phyloP scores from a whole-genome alignment of 495 filamentous ascomycete species.

The Penicillium alfredii region DNA sequence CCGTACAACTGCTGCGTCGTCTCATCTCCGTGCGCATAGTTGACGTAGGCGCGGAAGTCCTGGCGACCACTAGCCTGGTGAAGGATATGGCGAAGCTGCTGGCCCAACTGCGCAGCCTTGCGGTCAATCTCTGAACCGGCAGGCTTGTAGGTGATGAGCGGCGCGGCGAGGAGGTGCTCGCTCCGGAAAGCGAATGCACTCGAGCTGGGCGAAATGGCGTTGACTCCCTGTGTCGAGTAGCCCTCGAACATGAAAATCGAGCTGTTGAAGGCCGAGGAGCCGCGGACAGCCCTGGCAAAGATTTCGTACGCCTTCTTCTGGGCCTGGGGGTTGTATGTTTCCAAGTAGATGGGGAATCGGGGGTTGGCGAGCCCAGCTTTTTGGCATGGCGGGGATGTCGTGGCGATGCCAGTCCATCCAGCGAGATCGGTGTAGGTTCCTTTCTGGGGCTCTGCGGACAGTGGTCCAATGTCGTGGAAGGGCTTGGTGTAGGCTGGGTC shows the following conservation, averaged over 20 bases:
- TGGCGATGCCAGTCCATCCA: conserved; percentile 34
- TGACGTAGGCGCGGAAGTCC: conserved; percentile 48
- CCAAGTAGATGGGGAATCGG: conserved; percentile 46
- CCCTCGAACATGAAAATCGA: conserved; percentile 53
- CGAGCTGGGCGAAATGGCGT: conserved; percentile 22
- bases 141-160: conserved; percentile 36
- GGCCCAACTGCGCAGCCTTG: conserved; percentile 31
- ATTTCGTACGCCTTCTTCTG: conserved; percentile 35
- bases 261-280: conserved; percentile 25
- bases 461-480: conserved; percentile 40
- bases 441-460: conserved; percentile 22
- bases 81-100: conserved; percentile 39
- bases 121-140: conserved; percentile 19
- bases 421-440: conserved; percentile 45
- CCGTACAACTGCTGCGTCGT: conserved; percentile 42
- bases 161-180: conserved; percentile 40
- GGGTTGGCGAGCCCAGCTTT: conserved; percentile 41
- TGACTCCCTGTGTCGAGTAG: conserved; percentile 44
- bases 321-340: conserved; percentile 39
- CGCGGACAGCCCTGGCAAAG: conserved; percentile 27
- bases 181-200: conserved; percentile 43
- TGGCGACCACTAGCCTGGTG: conserved; percentile 27
- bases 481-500: conserved; percentile 36
- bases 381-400: conserved; percentile 35
- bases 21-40: conserved; percentile 56